A percentile compares a stretch with the other conserved stretches of the same genome.
These are phyloP conservation scores for Grammothele lineata DNA, from an alignment of 768 basidiomycete species.

Conservation along the genomic window DNA sequence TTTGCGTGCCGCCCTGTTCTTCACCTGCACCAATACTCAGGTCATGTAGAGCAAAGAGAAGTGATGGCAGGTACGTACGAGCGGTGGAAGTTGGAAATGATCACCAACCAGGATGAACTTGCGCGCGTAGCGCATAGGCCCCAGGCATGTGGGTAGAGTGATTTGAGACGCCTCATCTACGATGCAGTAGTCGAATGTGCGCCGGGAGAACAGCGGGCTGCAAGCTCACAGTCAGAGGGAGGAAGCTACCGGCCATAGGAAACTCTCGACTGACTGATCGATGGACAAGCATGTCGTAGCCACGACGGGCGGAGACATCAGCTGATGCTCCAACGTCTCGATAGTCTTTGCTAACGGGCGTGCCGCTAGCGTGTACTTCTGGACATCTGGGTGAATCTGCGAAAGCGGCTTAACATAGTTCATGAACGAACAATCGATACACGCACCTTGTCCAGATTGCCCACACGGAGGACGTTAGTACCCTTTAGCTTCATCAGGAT, in stretches of 20 bases:
- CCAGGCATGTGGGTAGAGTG: constrained; percentile 91
- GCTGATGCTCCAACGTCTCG: constrained; percentile 76
- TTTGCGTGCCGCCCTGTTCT: constrained; percentile 70
- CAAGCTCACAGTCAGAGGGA: too few species aligned
- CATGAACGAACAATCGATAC: neutral
- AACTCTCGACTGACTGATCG: constrained; percentile 79
- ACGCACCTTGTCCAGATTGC: constrained; percentile 86
- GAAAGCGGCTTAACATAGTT: too few species aligned
- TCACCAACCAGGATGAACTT: constrained; percentile 95
- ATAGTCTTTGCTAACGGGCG: constrained; percentile 56
- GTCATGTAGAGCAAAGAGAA: neutral
- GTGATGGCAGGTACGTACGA: too few species aligned
- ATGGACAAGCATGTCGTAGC: constrained; percentile 94
- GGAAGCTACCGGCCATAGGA: too few species aligned
- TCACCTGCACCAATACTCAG: constrained; percentile 51
- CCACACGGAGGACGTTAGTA: constrained; percentile 77
- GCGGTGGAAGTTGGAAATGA: constrained; percentile 93
- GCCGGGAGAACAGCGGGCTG: constrained; percentile 79
- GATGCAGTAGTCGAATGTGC: constrained; percentile 94
- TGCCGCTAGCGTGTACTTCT: constrained; percentile 62
- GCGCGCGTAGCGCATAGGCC: constrained; percentile 86
- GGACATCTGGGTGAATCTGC: constrained; percentile 81
- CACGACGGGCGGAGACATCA: constrained; percentile 88
- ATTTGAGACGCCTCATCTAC: constrained; percentile 98
- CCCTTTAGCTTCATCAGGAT: constrained; percentile 83